phyloP scores from a whole-genome alignment of 768 basidiomycete genomes.

The Baorangia bicolor region DNA sequence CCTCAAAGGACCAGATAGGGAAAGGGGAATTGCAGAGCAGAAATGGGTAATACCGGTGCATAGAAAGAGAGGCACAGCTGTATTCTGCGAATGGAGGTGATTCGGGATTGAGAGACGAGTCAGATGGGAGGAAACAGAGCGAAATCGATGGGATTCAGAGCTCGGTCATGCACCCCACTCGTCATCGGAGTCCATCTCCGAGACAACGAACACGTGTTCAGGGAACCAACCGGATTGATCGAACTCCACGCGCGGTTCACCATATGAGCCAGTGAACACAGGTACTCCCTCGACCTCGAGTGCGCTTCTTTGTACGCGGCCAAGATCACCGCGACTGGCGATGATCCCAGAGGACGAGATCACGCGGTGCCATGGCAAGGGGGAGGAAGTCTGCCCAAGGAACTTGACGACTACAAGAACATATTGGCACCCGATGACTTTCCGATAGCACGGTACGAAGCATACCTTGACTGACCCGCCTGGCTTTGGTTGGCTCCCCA shows the following conservation, averaged over 20 bases:
- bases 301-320: conserved; percentile 63
- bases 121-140: too few species aligned
- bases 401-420: conserved; percentile 62
- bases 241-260: conserved; percentile 57
- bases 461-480: conserved; percentile 80
- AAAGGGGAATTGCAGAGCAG: not conserved
- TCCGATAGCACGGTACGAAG: not conserved
- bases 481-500: conserved; percentile 71
- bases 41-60: not conserved
- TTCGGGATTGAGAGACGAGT: not conserved
- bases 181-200: conserved; percentile 14
- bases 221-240: conserved; percentile 66
- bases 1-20: not conserved
- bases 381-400: conserved; percentile 55
- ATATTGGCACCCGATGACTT: not conserved
- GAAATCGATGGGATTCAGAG: too few species aligned
- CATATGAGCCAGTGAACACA: conserved; percentile 51
- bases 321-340: conserved; percentile 70
- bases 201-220: conserved; percentile 5
- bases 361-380: conserved; percentile 80
- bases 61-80: not conserved
- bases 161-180: conserved; percentile 23
- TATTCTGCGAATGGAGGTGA: not conserved
- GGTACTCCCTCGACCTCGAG: conserved; percentile 77
- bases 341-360: conserved; percentile 65